phyloP scores from a whole-genome alignment of 345 rosid species.

The Citrus sp. region DNA sequence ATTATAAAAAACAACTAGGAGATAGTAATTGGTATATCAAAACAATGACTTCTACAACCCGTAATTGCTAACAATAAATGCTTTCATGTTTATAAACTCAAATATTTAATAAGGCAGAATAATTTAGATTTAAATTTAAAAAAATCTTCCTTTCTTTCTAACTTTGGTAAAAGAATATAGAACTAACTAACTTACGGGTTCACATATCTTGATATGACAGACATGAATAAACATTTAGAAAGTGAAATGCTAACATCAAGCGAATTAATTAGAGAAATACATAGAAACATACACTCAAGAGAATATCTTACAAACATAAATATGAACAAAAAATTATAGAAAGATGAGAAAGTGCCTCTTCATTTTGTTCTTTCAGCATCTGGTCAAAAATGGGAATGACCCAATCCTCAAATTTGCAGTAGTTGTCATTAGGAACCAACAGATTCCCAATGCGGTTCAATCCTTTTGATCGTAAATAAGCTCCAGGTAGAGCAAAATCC shows the following conservation, averaged over 20 bases:
- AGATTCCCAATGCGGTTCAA: constrained; percentile 91
- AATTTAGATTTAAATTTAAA: not conserved
- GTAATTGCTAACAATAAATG: not conserved
- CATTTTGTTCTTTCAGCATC: constrained; percentile 86
- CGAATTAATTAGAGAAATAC: not conserved
- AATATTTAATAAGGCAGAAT: not conserved
- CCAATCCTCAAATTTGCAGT: constrained; percentile 99
- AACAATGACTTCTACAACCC: not conserved
- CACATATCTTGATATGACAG: not conserved
- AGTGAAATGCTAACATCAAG: not conserved
- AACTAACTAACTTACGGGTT: not conserved
- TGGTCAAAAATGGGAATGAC: constrained; percentile 82
- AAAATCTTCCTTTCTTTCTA: not conserved
- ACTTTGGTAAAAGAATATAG: not conserved
- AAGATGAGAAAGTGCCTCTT: constrained; percentile 50
- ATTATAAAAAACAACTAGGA: not conserved
- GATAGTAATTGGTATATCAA: not conserved
- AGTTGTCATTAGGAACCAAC: constrained; percentile 90
- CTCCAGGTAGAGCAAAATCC: constrained; percentile 80
- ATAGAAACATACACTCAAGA: not conserved
- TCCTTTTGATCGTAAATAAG: constrained; percentile 72
- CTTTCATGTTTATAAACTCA: not conserved
- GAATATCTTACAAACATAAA: not conserved
- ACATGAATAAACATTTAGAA: not conserved
- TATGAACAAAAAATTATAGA: not conserved